Conservation (phyloP, 768 basidiomycete genomes). For the Trametes meyenii region DNA sequence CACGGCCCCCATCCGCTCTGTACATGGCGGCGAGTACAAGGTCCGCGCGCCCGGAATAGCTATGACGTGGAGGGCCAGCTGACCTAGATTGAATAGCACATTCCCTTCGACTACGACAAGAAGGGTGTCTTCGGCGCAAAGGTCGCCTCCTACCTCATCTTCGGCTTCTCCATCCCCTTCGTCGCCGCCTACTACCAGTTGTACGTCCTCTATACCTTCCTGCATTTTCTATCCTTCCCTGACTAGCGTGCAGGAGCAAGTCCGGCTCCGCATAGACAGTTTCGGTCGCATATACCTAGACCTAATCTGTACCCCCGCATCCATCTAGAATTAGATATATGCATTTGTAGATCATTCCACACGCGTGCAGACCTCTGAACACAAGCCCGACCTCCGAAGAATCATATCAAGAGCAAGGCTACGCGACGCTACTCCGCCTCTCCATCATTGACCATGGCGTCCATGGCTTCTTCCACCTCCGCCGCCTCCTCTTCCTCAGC, state of each 20-base stretch:
- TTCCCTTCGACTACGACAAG: constrained; percentile 38
- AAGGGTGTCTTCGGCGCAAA: constrained; percentile 44
- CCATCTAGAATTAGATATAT: constrained; percentile 13
- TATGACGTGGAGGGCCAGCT: constrained; percentile 11
- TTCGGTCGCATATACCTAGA: constrained; percentile 11
- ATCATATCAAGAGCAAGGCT: background rate
- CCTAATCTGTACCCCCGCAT: constrained; percentile 21
- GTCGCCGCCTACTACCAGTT: constrained; percentile 62
- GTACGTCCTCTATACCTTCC: constrained; percentile 47
- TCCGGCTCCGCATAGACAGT: constrained; percentile 20
- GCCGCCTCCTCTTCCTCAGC: constrained; percentile 38
- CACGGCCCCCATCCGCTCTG: constrained; percentile 24
- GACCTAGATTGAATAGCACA: constrained; percentile 27
- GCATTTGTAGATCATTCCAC: constrained; percentile 4
- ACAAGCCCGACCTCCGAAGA: background rate
- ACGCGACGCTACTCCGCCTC: background rate
- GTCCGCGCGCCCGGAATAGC: constrained; percentile 6
- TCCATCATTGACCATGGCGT: background rate
- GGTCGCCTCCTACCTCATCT: constrained; percentile 47
- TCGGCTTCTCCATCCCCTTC: constrained; percentile 72
- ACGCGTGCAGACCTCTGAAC: background rate
- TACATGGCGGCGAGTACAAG: constrained; percentile 30
- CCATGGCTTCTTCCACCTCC: constrained; percentile 14
- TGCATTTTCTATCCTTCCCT: background rate
- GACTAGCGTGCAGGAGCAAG: constrained; percentile 23